A percentile compares a stretch with the other conserved stretches of the same genome.
These are phyloP conservation scores for Trametes villosa DNA, from an alignment of 768 basidiomycete genomes.

Conservation along the genomic window DNA sequence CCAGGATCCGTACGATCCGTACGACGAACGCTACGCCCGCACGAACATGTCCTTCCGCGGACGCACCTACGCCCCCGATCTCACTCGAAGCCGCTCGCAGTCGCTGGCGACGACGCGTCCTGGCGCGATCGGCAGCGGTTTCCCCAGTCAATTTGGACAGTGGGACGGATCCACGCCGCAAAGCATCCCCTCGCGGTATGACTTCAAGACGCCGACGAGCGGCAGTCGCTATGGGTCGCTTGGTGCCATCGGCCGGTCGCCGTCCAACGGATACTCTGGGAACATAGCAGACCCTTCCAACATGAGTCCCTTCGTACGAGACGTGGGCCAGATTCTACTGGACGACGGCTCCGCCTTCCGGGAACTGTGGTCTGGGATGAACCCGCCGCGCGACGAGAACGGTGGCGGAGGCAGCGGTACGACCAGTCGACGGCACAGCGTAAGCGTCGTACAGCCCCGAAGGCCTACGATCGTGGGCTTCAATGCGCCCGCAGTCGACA, in stretches of 20 bases:
- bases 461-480: constrained; percentile 72
- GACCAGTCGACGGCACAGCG: constrained; percentile 81
- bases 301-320: constrained; percentile 85
- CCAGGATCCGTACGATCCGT: constrained; percentile 50
- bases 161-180: constrained; percentile 68
- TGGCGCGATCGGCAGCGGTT: constrained; percentile 55
- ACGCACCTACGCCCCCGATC: constrained; percentile 63
- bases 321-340: constrained; percentile 76
- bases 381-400: constrained; percentile 64
- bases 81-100: constrained; percentile 76
- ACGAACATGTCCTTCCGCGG: constrained; percentile 48
- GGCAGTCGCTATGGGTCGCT: constrained; percentile 67
- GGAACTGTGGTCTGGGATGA: constrained; percentile 76
- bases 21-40: constrained; percentile 48
- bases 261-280: constrained; percentile 53
- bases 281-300: constrained; percentile 66
- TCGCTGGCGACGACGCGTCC: constrained; percentile 68
- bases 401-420: constrained; percentile 74
- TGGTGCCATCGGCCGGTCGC: constrained; percentile 58
- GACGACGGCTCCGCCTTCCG: constrained; percentile 75
- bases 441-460: constrained; percentile 80
- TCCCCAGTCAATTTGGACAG: constrained; percentile 41
- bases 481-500: constrained; percentile 57
- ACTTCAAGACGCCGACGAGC: constrained; percentile 65
- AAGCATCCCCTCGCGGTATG: constrained; percentile 57